Conservation (phyloP, 2,329 filamentous ascomycete species). For the Lachnellula occidentalis region DNA sequence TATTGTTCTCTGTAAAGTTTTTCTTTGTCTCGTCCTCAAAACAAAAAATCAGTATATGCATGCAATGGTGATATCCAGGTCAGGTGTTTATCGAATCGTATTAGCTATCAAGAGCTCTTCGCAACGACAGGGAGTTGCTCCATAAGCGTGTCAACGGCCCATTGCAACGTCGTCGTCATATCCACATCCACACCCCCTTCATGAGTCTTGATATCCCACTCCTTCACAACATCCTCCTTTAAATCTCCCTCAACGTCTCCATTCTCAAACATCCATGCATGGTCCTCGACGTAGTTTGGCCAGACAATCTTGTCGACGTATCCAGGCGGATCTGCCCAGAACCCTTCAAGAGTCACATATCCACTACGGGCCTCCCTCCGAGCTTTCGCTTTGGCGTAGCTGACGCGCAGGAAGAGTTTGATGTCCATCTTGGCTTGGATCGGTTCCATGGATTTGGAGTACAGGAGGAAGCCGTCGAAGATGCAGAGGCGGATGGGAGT, state of each 20-base stretch:
- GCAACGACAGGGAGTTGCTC: conserved; percentile 26
- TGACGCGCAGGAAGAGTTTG: conserved; percentile 71
- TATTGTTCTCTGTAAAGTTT: no score
- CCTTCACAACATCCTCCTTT: conserved; percentile 40
- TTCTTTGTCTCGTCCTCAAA: no score
- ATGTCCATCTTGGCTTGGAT: conserved; percentile 62
- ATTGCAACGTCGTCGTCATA: conserved; percentile 58
- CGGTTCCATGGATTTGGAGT: conserved; percentile 47
- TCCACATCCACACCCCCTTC: conserved; percentile 45
- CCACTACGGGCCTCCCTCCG: conserved; percentile 65
- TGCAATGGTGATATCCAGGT: no score
- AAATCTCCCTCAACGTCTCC: conserved; percentile 57
- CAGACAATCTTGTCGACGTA: conserved; percentile 95
- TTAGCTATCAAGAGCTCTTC: no score
- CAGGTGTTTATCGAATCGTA: no score
- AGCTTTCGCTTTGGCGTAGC: conserved; percentile 56
- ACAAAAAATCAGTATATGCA: no score
- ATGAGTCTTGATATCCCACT: conserved; percentile 45
- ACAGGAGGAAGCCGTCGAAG: conserved; percentile 86
- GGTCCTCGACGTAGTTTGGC: conserved; percentile 84
- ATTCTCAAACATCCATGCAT: conserved; percentile 71
- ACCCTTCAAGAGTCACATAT: conserved; percentile 80
- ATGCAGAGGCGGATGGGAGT: conserved; percentile 51
- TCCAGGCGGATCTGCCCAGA: conserved; percentile 90
- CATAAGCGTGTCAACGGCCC: conserved; percentile 63